A percentile compares a stretch with the other conserved stretches of the same genome.
Evolutionary conservation across 768 basidiomycete species (phyloP).

Genomic region (Auricularia heimuer): DNA sequence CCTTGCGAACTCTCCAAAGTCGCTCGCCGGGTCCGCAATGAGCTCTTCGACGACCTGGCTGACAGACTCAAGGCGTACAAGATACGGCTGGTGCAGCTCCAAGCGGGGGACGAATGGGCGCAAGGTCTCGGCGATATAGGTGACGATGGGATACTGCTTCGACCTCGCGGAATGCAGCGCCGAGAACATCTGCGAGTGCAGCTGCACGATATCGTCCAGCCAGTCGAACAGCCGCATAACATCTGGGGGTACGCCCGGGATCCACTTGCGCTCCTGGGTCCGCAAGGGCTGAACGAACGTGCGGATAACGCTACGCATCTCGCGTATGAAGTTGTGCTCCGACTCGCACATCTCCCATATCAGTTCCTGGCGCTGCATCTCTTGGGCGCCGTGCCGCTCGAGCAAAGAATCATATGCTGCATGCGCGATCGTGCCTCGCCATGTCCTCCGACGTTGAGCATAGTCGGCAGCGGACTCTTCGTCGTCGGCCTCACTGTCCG

Average conservation of each 20-base stretch:
- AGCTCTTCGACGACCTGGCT: constrained; percentile 42
- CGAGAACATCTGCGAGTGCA: constrained; percentile 57
- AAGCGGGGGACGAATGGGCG: constrained; percentile 52
- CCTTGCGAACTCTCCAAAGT: constrained; percentile 79
- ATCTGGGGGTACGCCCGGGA: constrained; percentile 64
- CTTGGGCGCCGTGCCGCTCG: constrained; percentile 34
- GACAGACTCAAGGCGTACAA: constrained; percentile 60
- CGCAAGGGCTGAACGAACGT: constrained; percentile 74
- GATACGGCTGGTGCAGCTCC: constrained; percentile 82
- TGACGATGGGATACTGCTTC: constrained; percentile 34
- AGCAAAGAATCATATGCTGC: constrained; percentile 27
- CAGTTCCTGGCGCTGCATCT: constrained; percentile 54
- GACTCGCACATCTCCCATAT: constrained; percentile 60
- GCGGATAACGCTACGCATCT: constrained; percentile 53
- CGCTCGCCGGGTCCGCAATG: constrained; percentile 38
- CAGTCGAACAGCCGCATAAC: constrained; percentile 74
- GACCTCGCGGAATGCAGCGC: constrained; percentile 35
- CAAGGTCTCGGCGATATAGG: constrained; percentile 48
- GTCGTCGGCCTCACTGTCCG: not conserved
- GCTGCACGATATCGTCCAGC: constrained; percentile 75
- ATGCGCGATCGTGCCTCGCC: constrained; percentile 25
- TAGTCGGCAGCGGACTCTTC: not conserved
- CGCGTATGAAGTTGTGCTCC: constrained; percentile 59
- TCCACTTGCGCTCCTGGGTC: constrained; percentile 62
- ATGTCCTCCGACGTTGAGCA: constrained; percentile 13